A percentile compares a stretch with the other conserved stretches of the same genome.
phyloP scores from a whole-genome alignment of 1,284 basidiomycete genomes.

The Sporisorium iseilematis-ciliati region DNA sequence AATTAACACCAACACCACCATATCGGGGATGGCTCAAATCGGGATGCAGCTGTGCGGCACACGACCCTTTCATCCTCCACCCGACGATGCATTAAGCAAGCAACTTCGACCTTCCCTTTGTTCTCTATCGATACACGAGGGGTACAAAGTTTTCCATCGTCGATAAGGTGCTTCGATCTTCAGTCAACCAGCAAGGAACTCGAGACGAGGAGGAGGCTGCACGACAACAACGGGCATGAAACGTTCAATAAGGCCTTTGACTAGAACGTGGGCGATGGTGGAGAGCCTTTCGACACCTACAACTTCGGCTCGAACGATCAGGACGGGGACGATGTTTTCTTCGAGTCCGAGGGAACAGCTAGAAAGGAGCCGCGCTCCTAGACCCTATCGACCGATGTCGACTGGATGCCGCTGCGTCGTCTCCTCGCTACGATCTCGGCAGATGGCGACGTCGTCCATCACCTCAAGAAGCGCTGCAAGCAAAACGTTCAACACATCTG shows the following conservation, averaged over 20 bases:
- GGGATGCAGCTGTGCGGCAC: background rate
- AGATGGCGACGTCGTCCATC: background rate
- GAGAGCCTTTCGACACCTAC: background rate
- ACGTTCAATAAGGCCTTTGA: slow-evolving; percentile 21
- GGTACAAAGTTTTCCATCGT: too few species aligned
- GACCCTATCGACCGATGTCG: background rate
- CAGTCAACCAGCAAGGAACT: background rate
- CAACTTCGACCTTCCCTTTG: too few species aligned
- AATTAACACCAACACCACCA: slow-evolving; percentile 25
- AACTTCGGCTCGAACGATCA: background rate
- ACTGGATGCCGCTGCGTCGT: background rate
- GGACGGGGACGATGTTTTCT: background rate
- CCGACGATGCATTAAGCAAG: too few species aligned
- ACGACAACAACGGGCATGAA: slow-evolving; percentile 11
- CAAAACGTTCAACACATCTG: background rate
- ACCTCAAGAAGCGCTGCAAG: background rate
- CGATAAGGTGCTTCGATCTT: too few species aligned
- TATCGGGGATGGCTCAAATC: background rate
- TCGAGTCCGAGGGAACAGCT: background rate
- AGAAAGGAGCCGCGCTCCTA: background rate
- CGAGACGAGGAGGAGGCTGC: background rate
- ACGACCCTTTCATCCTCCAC: background rate
- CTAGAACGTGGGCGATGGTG: background rate
- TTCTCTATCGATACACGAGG: too few species aligned
- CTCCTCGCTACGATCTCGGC: background rate